A percentile compares a stretch with the other conserved stretches of the same genome.
Evolutionary conservation across 768 basidiomycete species (phyloP).

Genomic region (Hirschioporus abietinus): DNA sequence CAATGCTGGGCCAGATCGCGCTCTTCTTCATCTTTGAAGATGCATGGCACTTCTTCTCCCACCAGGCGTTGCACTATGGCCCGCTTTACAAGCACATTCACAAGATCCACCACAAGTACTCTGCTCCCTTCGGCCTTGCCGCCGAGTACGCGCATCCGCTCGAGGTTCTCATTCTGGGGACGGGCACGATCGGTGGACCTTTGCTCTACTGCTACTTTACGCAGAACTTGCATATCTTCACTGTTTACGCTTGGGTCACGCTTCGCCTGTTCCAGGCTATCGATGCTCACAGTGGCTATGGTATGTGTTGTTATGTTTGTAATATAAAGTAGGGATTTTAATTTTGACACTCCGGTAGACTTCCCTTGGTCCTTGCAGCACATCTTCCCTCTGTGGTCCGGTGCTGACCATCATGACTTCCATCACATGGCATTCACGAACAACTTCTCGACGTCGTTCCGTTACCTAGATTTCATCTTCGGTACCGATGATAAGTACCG

Average conservation of each 20-base stretch:
- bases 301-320: conserved; percentile 34
- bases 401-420: conserved; percentile 97
- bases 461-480: conserved; percentile 86
- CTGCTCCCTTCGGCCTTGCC: conserved; percentile 93
- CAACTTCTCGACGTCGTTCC: conserved; percentile 91
- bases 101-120: conserved; percentile 97
- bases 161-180: conserved; percentile 91
- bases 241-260: conserved; percentile 91
- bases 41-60: conserved; percentile 89
- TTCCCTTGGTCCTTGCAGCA: conserved; percentile 97
- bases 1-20: conserved; percentile 71
- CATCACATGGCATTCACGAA: conserved; percentile 96
- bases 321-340: neutral
- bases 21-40: conserved; percentile 97
- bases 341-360: conserved; percentile 37
- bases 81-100: conserved; percentile 87
- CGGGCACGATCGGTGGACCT: conserved; percentile 86
- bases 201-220: conserved; percentile 79
- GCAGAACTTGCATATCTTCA: conserved; percentile 75
- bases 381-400: conserved; percentile 93
- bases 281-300: conserved; percentile 96
- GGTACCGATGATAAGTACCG: conserved; percentile 91
- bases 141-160: conserved; percentile 98
- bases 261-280: conserved; percentile 95
- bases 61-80: conserved; percentile 84